Evolutionary conservation across 768 basidiomycete species (phyloP).

Genomic region (Cystobasidium tubakii): DNA sequence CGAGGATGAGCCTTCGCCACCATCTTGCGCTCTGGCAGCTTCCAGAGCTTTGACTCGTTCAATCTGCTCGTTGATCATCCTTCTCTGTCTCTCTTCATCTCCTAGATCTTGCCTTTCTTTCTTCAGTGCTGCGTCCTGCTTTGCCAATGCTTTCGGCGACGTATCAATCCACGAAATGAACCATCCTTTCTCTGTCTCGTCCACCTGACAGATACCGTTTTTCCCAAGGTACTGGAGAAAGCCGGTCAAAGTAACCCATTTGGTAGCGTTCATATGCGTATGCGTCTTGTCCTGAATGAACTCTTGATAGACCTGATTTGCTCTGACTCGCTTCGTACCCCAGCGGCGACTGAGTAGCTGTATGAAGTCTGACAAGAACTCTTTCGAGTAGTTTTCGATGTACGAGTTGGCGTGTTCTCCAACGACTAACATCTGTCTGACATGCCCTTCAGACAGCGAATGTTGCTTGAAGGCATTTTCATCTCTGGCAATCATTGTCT

Average conservation of each 20-base stretch:
- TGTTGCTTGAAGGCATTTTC: conserved; percentile 99
- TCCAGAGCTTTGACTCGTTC: conserved; percentile 60
- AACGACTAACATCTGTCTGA: conserved; percentile 94
- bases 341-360: conserved; percentile 79
- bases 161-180: conserved; percentile 97
- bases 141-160: conserved; percentile 85
- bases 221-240: conserved; percentile 85
- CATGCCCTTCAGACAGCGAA: conserved; percentile 74
- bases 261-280: conserved; percentile 93
- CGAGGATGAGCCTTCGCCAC: neutral
- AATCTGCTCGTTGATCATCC: conserved; percentile 86
- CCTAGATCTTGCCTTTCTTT: conserved; percentile 85
- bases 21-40: conserved; percentile 29
- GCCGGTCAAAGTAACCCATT: conserved; percentile 93
- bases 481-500: conserved; percentile 52
- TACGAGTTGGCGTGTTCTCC: conserved; percentile 88
- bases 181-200: conserved; percentile 98
- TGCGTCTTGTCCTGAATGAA: conserved; percentile 90
- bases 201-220: conserved; percentile 77
- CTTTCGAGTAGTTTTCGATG: conserved; percentile 77
- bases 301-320: conserved; percentile 95
- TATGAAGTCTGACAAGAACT: conserved; percentile 92
- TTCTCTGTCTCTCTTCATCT: conserved; percentile 88
- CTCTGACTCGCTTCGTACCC: conserved; percentile 87
- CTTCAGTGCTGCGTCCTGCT: conserved; percentile 81